These are phyloP conservation scores for Elsinoe necatrix DNA, from an alignment of 2,329 filamentous ascomycete species.

Conservation along the genomic window DNA sequence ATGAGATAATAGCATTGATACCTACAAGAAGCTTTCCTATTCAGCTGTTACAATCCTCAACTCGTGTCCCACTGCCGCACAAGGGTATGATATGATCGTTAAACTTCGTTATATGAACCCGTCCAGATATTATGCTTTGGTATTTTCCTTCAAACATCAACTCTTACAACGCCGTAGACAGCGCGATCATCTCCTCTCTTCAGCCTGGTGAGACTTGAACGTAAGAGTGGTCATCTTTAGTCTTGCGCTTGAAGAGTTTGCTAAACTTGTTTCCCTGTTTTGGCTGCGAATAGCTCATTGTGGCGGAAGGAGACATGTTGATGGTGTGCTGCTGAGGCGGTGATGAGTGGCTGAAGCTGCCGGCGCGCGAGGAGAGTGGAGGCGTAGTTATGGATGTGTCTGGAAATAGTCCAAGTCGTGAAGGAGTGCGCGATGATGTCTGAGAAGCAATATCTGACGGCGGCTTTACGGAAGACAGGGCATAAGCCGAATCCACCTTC, in stretches of 20 bases:
- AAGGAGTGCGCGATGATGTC: constrained; percentile 2
- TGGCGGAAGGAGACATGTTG: not conserved
- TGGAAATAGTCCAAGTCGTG: constrained; percentile 14
- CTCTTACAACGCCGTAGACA: not conserved
- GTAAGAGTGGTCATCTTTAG: constrained; percentile 8
- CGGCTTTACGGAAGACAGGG: constrained; percentile 4
- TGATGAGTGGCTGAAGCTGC: constrained; percentile 1
- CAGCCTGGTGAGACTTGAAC: constrained; percentile 8
- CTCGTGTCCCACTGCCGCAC: not conserved
- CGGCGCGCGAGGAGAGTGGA: constrained; percentile 6
- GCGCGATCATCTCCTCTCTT: not conserved
- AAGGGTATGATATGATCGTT: constrained; percentile 6
- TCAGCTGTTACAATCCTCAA: not conserved
- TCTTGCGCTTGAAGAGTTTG: constrained; percentile 14
- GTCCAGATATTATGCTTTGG: not conserved
- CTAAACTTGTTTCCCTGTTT: constrained; percentile 5
- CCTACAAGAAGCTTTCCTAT: constrained; percentile 5
- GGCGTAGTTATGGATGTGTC: constrained; percentile 8
- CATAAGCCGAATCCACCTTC: constrained; percentile 12
- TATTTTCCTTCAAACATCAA: not conserved
- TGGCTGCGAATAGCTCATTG: constrained; percentile 4
- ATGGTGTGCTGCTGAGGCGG: not conserved
- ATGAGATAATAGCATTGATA: not conserved
- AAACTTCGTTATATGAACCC: constrained; percentile 1
- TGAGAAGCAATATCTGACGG: constrained; percentile 2